Evolutionary conservation across 2,329 filamentous ascomycete species (phyloP).

Genomic region (Hawksworthiomyces lignivorus): DNA sequence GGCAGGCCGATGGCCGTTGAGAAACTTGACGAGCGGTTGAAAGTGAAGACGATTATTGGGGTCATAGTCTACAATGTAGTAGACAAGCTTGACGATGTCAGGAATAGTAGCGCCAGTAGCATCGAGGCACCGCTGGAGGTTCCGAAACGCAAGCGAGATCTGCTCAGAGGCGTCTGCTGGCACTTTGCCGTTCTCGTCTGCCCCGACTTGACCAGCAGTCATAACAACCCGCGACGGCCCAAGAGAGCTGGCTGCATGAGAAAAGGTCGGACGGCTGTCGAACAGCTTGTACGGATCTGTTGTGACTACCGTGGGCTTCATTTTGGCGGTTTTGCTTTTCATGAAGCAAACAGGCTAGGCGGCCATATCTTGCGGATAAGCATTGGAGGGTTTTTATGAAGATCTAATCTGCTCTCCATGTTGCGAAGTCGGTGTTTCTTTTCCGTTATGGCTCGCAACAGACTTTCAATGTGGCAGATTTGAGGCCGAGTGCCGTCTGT

Average conservation of each 20-base stretch:
- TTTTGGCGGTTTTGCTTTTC: too few species aligned
- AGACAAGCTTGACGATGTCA: constrained; percentile 13
- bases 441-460: too few species aligned
- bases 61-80: constrained; percentile 15
- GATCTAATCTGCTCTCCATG: too few species aligned
- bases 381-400: too few species aligned
- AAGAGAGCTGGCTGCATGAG: constrained; percentile 6
- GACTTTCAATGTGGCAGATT: too few species aligned
- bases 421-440: too few species aligned
- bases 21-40: constrained; percentile 5
- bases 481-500: too few species aligned
- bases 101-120: constrained; percentile 5
- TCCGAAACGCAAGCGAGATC: constrained; percentile 2
- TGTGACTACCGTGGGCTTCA: constrained; percentile 3
- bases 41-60: constrained; percentile 7
- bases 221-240: constrained; percentile 4
- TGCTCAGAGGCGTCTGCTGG: not conserved
- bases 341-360: too few species aligned
- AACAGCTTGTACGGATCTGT: constrained; percentile 7
- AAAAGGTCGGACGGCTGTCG: constrained; percentile 8
- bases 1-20: constrained; percentile 8
- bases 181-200: constrained; percentile 1
- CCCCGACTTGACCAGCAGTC: constrained; percentile 11
- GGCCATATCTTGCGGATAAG: too few species aligned
- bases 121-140: constrained; percentile 3